These are phyloP conservation scores for Didymella keratinophila DNA, from an alignment of 2,329 filamentous ascomycete species.

Conservation along the genomic window DNA sequence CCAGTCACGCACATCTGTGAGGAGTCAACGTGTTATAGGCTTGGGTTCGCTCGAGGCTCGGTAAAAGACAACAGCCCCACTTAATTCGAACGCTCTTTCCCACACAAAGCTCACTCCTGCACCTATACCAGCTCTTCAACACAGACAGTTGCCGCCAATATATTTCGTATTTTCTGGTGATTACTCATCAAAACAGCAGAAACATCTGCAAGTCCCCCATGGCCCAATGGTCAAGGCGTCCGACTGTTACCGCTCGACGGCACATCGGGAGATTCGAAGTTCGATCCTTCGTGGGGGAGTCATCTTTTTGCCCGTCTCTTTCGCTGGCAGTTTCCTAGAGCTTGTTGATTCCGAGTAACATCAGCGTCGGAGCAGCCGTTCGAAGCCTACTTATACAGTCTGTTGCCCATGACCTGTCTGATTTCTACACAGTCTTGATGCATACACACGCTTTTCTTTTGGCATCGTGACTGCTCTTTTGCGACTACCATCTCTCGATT, in stretches of 20 bases:
- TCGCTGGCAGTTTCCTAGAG: neutral
- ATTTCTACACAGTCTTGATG: neutral
- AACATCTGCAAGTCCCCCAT: conserved; percentile 7
- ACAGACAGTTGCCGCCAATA: neutral
- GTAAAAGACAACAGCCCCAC: neutral
- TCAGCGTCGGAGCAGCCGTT: too few relatives aligned
- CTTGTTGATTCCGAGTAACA: neutral
- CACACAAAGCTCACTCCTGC: neutral
- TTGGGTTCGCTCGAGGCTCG: neutral
- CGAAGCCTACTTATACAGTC: neutral
- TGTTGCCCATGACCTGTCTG: neutral
- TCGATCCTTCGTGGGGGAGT: conserved; percentile 19
- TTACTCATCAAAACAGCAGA: conserved; percentile 9
- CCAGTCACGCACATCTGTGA: neutral
- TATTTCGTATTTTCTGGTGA: neutral
- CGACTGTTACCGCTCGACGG: conserved; percentile 13
- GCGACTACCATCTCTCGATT: neutral
- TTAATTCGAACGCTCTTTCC: neutral
- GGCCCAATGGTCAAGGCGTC: conserved; percentile 16
- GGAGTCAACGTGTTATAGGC: neutral
- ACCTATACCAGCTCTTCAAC: neutral
- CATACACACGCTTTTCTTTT: neutral
- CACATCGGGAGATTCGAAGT: conserved; percentile 19
- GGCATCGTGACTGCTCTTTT: neutral
- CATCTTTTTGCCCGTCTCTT: neutral